Base-by-base conservation (phyloP, 2,329 filamentous ascomycete genomes). In the Colletotrichum cordylinicola region DNA sequence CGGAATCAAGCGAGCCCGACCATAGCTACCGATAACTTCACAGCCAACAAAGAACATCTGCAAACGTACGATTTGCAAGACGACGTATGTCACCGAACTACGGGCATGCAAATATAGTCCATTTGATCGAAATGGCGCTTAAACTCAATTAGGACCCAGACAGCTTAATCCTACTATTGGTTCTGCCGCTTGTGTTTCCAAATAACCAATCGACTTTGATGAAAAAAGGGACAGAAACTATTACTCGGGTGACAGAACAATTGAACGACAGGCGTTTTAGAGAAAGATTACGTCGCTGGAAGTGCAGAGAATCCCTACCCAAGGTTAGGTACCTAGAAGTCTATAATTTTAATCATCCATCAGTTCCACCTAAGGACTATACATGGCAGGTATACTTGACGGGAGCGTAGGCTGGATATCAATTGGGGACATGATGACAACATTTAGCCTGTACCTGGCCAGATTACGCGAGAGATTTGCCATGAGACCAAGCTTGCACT, bases 221-320 rank as follows among this genome's bases (percentile, higher is more conserved):
- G 16, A 43, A 0, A n/a, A n/a, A n/a, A 43, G 8, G 16, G 4
- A 9, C 4, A 43, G 18, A 16, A 18, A 43, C 15, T 29, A 29
- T 6, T 7, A 18, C 16, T 39, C 8, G 4, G 8, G 4, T 39
- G 16, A 9, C 8, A 1, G 1, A 6, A 6, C 8, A 6, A 6
- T n/a, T n/a, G 4, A 0, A 43, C 39, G 39, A 43, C 4, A 12
- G 9, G 39, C 8, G 4, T 9, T 0, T 2, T 9, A 9, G 6
- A 6, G 18, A 6, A 10, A 39, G 8, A 2, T 3, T 9, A 18
- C 0, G 1, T 48, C 43, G n/a, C n/a, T 21, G 9, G 6, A 48
- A 12, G 3, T 4, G 4, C 4, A n/a, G 18, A 12, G 0, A n/a
- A 10, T 2, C 5, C 0, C 9, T 21, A 3, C 10, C 10, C 0